phyloP scores from a whole-genome alignment of 1,284 basidiomycete species.

The Trichosporon sp. region DNA sequence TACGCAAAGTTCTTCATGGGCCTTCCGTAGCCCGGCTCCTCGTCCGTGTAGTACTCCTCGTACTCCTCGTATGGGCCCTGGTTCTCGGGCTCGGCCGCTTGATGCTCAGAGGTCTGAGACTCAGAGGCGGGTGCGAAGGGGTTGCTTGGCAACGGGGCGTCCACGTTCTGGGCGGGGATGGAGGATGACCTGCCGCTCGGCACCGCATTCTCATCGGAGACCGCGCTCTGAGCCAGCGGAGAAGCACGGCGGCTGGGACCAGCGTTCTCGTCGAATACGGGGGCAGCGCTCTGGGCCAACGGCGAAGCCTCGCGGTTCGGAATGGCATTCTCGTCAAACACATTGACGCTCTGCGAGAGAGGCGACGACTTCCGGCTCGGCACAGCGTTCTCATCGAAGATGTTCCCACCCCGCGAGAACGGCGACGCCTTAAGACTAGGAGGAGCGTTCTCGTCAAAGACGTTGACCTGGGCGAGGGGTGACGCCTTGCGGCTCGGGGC shows the following conservation, averaged over 20 bases:
- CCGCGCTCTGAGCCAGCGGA: conserved; percentile 26
- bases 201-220: conserved; percentile 14
- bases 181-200: conserved; percentile 17
- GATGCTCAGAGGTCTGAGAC: background rate
- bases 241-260: conserved; percentile 1
- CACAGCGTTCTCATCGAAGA: background rate
- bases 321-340: background rate
- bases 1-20: conserved; percentile 65
- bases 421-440: background rate
- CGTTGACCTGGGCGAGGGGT: background rate
- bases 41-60: conserved; percentile 34
- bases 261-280: background rate
- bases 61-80: conserved; percentile 26
- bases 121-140: conserved; percentile 30
- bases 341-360: background rate
- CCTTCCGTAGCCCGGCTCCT: conserved; percentile 64
- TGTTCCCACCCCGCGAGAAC: background rate
- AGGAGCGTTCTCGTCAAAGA: conserved; percentile 19
- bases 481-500: conserved; percentile 15
- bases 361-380: background rate
- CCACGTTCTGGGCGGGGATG: conserved; percentile 22
- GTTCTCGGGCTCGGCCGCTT: conserved; percentile 28
- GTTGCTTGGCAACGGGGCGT: conserved; percentile 32
- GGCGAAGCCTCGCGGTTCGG: background rate
- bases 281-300: background rate